Conservation (phyloP, 2,329 filamentous ascomycete species). For the Xylaria sp. region DNA sequence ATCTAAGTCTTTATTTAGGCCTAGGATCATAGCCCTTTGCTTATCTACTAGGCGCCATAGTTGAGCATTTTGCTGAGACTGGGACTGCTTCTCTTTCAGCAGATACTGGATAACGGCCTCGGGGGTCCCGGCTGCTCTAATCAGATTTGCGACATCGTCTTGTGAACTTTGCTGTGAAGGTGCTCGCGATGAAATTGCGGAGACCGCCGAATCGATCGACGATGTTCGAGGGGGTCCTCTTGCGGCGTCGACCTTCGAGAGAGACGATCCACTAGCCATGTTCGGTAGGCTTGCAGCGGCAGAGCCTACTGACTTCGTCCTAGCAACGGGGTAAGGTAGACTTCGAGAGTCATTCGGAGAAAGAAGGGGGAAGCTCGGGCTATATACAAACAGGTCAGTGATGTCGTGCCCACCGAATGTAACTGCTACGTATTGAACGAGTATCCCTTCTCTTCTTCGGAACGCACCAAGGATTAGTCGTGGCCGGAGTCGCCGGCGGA, state of each 20-base stretch:
- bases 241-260: slow-evolving; percentile 53
- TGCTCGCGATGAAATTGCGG: slow-evolving; percentile 72
- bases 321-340: slow-evolving; percentile 56
- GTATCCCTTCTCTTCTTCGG: neutral
- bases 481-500: slow-evolving; percentile 32
- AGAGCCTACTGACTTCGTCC: slow-evolving; percentile 56
- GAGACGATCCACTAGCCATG: slow-evolving; percentile 60
- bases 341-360: slow-evolving; percentile 63
- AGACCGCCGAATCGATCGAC: slow-evolving; percentile 94
- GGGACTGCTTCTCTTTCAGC: slow-evolving; percentile 89
- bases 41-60: slow-evolving; percentile 97
- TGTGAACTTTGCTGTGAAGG: slow-evolving; percentile 68
- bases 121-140: slow-evolving; percentile 85
- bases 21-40: slow-evolving; percentile 91
- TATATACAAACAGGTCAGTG: slow-evolving; percentile 37
- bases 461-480: slow-evolving; percentile 32
- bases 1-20: slow-evolving; percentile 94
- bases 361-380: slow-evolving; percentile 44
- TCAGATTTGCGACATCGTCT: slow-evolving; percentile 80
- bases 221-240: slow-evolving; percentile 73
- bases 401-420: neutral
- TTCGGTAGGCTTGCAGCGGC: slow-evolving; percentile 52
- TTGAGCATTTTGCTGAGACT: slow-evolving; percentile 88
- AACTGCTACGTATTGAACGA: slow-evolving; percentile 2
- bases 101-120: slow-evolving; percentile 90